A percentile compares a stretch with the other conserved stretches of the same genome.
Evolutionary conservation across 2,329 filamentous ascomycete species (phyloP).

Genomic region (Stemphylium beticola): DNA sequence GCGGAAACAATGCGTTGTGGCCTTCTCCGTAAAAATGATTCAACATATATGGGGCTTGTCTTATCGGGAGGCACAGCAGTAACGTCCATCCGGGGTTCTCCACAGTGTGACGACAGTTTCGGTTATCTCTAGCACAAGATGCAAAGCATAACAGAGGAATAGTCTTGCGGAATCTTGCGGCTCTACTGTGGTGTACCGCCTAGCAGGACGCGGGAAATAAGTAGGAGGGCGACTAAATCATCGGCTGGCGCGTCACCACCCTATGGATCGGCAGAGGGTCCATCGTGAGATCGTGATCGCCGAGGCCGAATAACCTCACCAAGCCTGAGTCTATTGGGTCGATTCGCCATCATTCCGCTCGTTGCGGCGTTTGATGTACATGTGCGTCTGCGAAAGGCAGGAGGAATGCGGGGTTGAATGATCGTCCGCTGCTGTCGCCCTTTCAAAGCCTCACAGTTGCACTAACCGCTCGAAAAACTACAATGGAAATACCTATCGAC

Average conservation of each 20-base stretch:
- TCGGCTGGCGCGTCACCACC: constrained; percentile 5
- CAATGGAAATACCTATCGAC: constrained; percentile 2
- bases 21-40: background rate
- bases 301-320: constrained; percentile 6
- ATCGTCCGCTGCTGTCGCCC: constrained; percentile 3
- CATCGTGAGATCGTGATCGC: constrained; percentile 8
- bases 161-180: background rate
- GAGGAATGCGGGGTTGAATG: constrained; percentile 5
- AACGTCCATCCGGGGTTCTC: background rate
- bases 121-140: background rate
- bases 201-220: background rate
- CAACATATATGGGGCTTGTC: background rate
- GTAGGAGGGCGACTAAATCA: background rate
- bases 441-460: constrained; percentile 1
- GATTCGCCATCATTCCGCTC: background rate
- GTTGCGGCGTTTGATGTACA: background rate
- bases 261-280: constrained; percentile 6
- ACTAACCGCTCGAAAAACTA: background rate
- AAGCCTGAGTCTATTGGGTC: background rate
- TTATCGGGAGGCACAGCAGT: background rate
- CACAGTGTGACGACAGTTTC: background rate
- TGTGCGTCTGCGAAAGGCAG: constrained; percentile 1
- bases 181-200: background rate
- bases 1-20: background rate
- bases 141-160: background rate